Evolutionary conservation across 2,329 filamentous ascomycete species (phyloP).

Genomic region (Claviceps africana): DNA sequence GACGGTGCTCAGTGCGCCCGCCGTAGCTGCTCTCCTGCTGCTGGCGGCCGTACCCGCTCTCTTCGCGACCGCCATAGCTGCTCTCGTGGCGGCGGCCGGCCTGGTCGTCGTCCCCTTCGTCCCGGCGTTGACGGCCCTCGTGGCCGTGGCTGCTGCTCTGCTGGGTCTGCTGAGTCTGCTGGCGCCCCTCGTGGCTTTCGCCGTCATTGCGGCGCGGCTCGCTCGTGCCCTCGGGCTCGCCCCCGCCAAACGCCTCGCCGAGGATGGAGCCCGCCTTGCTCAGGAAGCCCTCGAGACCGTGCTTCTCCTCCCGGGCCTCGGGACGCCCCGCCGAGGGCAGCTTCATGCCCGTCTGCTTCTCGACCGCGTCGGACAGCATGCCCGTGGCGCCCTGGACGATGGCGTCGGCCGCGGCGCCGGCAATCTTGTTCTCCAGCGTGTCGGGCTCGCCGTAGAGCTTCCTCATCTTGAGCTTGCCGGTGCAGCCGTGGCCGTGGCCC

Average conservation of each 20-base stretch:
- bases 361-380: conserved; percentile 32
- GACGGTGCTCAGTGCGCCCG: conserved; percentile 3
- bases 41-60: conserved; percentile 12
- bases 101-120: conserved; percentile 12
- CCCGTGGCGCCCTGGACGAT: conserved; percentile 45
- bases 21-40: conserved; percentile 11
- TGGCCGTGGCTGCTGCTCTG: conserved; percentile 17
- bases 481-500: conserved; percentile 74
- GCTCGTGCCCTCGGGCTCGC: conserved; percentile 36
- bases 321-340: conserved; percentile 18
- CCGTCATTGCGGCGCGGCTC: conserved; percentile 35
- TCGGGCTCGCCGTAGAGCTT: conserved; percentile 43
- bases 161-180: conserved; percentile 45
- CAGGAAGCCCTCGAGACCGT: conserved; percentile 55
- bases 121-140: conserved; percentile 12
- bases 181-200: conserved; percentile 46
- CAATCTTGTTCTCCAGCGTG: conserved; percentile 41
- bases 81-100: conserved; percentile 15
- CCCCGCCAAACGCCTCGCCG: conserved; percentile 41
- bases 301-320: conserved; percentile 39
- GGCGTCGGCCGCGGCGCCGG: conserved; percentile 38
- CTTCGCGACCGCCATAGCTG: conserved; percentile 37
- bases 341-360: conserved; percentile 31
- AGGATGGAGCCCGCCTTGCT: conserved; percentile 56
- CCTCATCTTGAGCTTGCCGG: conserved; percentile 63